Base-by-base conservation (phyloP, 768 basidiomycete genomes). In the Leccinum subgranulosum region DNA sequence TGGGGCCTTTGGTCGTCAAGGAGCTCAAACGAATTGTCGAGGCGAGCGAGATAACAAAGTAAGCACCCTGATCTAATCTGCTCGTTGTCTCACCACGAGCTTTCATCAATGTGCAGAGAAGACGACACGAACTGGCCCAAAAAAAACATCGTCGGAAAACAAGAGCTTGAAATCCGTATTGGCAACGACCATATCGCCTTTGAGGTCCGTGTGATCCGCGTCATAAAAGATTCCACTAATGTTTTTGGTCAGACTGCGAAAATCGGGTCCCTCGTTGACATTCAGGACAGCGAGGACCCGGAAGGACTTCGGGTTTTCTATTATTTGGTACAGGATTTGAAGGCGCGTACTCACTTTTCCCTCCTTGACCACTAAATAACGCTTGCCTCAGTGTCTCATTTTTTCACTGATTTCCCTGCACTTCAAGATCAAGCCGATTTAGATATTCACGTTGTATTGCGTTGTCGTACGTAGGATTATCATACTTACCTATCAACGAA, bases 381-480 rank as follows among this genome's bases (percentile, higher is more conserved):
- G 27, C 21, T 25, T 52, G 28, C 17, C 31, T 6, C 67, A 99
- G 96, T 98, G 95, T 76, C 83, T 98, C 60, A 95, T 99, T 64
- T 97, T 98, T 74, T 98, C 97, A 10, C 83, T 99, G 60, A 98
- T 99, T 71, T 93, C 94, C 3, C 84, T 99, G 33, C 96, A 99
- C 80, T 98, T 99, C 88, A 98, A 98, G 79, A 98, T 99, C 82
- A 98, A 99, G 81, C 97, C 97, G 14, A 98, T 94, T 65, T 94
- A 85, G 76, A 17, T 8, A 36, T 17, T 33, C 31, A 29, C 29
- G 29, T 25, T 27, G 27, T 27, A 27, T 27, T 27, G 27, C 27
- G 27, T 27, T 27, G 27, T 27, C 27, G 27, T 27, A 27, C 4
- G 27, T 27, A 27, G 27, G 27, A 27, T 27, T 27, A 6, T 27